Evolutionary conservation across 108 stramenopile species (phyloP), one percentile per base, ranked within the genome.

Genomic region (Skeletonema grethae): DNA sequence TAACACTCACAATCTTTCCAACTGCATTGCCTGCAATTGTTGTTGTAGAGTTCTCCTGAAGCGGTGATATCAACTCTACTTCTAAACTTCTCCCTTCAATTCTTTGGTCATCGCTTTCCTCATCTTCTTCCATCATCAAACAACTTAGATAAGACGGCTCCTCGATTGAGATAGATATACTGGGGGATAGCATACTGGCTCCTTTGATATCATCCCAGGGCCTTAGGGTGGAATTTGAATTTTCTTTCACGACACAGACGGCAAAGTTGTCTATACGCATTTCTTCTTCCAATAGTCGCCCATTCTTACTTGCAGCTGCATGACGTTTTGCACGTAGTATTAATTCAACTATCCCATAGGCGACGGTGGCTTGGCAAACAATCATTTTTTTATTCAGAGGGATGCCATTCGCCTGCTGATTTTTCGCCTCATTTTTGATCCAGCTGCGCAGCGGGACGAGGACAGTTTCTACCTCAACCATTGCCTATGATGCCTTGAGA

Each of bases 141-240:
- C 0, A n/a, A 28, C 18, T 28, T 20, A 58, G 30, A 58, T 30
- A 58, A 11, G 57, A 58, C 18, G 57, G 57, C 57, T 58, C 57
- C 11, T 28, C n/a, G 13, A 58, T 58, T 28, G 25, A 32, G 11
- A 58, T 20, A 1, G 29, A n/a, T n/a, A 61, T 0, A 22, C 18
- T 2, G 4, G 60, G n/a, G 1, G 60, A 61, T 35, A 61, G 7
- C 60, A 61, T 61, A 16, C 38, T 18, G 2, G 34, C 31, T n/a
- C 60, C 60, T 0, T 16, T 35, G 32, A 61, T 61, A 20, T 34
- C 50, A 8, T 67, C 50, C 67, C 67, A 67, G 18, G 46, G 67
- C n/a, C 28, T 1, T 57, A 0, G 48, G 1, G 5, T 6, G 22
- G 46, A 29, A 4, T 35, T 18, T 7, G 24, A 6, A 39, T 39